Conservation (phyloP, 2,329 filamentous ascomycete genomes). For the Calonectria pteridis region DNA sequence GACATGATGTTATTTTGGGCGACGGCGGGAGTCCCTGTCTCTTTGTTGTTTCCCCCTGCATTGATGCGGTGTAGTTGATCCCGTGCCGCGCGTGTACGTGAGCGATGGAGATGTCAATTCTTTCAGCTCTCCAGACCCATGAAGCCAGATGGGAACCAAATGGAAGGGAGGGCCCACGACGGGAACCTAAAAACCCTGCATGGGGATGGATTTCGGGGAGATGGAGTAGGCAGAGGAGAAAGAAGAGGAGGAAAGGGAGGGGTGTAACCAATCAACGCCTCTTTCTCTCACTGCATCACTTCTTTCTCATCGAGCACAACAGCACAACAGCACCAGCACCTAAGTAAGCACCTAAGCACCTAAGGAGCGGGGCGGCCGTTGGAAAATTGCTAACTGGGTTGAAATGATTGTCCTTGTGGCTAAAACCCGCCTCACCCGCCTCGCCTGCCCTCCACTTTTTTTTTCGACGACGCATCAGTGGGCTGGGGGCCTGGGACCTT, state of each 20-base stretch:
- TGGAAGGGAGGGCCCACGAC: neutral
- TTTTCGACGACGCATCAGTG: neutral
- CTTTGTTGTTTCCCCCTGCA: neutral
- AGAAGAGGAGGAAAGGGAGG: neutral
- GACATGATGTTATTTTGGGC: constrained; percentile 12
- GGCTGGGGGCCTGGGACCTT: neutral
- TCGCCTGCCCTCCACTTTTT: constrained; percentile 1
- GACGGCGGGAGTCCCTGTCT: constrained; percentile 9
- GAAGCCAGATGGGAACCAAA: neutral
- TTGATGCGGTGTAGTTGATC: constrained; percentile 3
- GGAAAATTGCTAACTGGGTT: constrained; percentile 6
- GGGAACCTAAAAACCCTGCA: neutral
- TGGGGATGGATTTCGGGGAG: neutral
- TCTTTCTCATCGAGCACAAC: neutral
- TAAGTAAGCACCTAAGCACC: neutral
- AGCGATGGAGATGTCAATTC: constrained; percentile 6
- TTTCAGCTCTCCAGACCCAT: neutral
- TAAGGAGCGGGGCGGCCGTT: constrained; percentile 17
- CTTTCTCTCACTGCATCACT: neutral
- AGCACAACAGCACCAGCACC: neutral
- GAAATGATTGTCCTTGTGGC: constrained; percentile 20
- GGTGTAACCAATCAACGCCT: neutral
- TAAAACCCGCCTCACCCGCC: constrained; percentile 27
- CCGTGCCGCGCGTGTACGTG: constrained; percentile 7
- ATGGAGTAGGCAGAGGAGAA: neutral